Percentiles rank a stretch among this genome's conserved stretches.
Evolutionary conservation across 257 asterid genomes (phyloP).

Genomic region (Lycium ferocissimum): DNA sequence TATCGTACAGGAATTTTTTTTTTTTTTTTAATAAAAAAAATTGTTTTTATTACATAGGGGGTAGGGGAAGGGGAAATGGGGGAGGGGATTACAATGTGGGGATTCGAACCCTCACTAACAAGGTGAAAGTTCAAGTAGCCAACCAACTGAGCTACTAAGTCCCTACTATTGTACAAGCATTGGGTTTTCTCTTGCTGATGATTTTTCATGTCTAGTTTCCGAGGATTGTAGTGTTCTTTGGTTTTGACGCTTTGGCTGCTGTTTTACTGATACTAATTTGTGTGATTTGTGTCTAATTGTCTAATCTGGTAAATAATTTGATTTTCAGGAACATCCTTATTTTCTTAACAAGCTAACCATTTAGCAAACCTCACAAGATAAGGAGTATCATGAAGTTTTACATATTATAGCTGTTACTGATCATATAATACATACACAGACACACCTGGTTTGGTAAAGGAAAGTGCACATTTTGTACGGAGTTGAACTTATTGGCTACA

Average conservation of each 20-base stretch:
- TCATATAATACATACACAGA: not conserved
- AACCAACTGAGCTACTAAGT: too few relatives aligned
- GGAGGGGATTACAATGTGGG: too few relatives aligned
- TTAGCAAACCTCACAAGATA: conserved; percentile 1
- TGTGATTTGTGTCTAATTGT: not conserved
- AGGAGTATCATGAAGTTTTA: not conserved
- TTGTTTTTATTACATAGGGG: too few relatives aligned
- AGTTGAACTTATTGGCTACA: conserved; percentile 30
- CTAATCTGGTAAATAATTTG: conserved; percentile 6
- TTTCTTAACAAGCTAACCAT: not conserved
- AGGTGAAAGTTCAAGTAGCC: too few relatives aligned
- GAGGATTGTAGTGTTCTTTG: not conserved
- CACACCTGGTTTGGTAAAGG: conserved; percentile 20
- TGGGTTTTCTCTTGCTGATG: not conserved
- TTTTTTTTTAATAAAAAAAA: too few relatives aligned
- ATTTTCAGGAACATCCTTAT: not conserved
- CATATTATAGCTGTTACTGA: not conserved
- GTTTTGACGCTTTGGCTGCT: conserved; percentile 7
- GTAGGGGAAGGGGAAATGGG: too few relatives aligned
- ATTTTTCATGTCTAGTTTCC: not conserved
- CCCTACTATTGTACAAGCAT: not conserved
- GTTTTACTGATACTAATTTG: conserved; percentile 13
- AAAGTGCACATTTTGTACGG: conserved; percentile 20
- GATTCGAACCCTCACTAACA: too few relatives aligned
- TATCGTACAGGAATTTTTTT: not conserved